These are phyloP conservation scores for Erodium trifolium DNA, from an alignment of 441 rosid genomes.

Conservation along the genomic window DNA sequence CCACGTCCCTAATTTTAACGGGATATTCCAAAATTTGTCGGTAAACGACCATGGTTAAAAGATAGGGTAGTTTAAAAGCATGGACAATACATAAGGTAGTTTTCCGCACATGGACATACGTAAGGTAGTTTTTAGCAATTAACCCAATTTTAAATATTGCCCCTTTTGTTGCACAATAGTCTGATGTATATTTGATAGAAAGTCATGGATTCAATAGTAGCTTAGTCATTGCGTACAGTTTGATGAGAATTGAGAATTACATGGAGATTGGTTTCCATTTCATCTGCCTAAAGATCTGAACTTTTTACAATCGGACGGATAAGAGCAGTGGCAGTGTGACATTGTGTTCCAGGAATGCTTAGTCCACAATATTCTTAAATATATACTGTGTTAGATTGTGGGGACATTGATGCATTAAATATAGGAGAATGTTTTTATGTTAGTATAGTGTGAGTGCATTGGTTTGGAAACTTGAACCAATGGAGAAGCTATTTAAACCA, in stretches of 20 bases:
- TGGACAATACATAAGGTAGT: no score
- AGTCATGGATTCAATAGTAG: no score
- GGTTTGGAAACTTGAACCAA: slow-evolving; percentile 62
- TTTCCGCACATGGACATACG: no score
- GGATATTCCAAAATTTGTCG: no score
- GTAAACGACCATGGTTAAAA: no score
- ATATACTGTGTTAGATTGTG: slow-evolving; percentile 13
- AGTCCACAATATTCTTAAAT: slow-evolving; percentile 15
- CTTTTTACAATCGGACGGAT: slow-evolving; percentile 1
- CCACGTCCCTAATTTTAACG: no score
- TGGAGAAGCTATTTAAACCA: slow-evolving; percentile 14
- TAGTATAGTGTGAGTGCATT: slow-evolving; percentile 29
- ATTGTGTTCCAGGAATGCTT: slow-evolving; percentile 16
- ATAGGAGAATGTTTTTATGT: slow-evolving; percentile 31
- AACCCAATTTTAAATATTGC: neutral
- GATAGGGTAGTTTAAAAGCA: no score
- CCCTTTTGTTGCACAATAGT: neutral
- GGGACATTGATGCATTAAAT: slow-evolving; percentile 13
- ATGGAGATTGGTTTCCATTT: slow-evolving; percentile 3
- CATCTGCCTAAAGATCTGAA: slow-evolving; percentile 6
- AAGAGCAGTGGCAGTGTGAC: slow-evolving; percentile 6
- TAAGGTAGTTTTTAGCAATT: no score
- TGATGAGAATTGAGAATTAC: neutral
- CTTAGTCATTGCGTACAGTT: neutral
- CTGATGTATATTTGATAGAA: neutral